Conservation (phyloP, 1,139 yeast genomes). For the Candida smagusa region DNA sequence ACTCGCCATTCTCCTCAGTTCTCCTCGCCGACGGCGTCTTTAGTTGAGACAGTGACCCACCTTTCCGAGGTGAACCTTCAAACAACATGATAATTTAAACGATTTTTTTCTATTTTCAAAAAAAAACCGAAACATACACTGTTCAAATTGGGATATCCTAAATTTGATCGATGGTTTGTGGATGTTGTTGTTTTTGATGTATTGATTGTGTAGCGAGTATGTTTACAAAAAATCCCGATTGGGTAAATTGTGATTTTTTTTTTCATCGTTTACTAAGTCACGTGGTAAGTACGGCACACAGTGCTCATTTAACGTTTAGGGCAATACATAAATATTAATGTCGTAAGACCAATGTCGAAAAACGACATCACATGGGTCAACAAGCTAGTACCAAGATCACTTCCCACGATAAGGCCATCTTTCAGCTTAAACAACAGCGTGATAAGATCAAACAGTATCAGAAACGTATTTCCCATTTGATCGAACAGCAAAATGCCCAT, state of each 20-base stretch:
- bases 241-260: conserved; percentile 2
- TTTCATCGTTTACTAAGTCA: too few relatives aligned
- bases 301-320: too few relatives aligned
- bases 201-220: conserved; percentile 1
- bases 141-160: not conserved
- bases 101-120: not conserved
- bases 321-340: too few relatives aligned
- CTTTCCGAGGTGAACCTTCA: conserved; percentile 4
- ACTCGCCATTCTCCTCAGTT: conserved; percentile 1
- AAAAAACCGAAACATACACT: not conserved
- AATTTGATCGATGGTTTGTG: not conserved
- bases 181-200: not conserved
- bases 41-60: not conserved
- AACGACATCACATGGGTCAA: conserved; percentile 34
- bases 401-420: conserved; percentile 77
- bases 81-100: not conserved
- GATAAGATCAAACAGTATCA: conserved; percentile 81
- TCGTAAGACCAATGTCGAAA: too few relatives aligned
- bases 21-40: conserved; percentile 1
- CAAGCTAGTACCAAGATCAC: conserved; percentile 60
- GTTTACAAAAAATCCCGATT: conserved; percentile 6
- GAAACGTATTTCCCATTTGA: conserved; percentile 52
- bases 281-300: too few relatives aligned
- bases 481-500: conserved; percentile 54
- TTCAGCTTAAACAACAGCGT: conserved; percentile 82